Percentiles rank a stretch among this genome's conserved stretches.
phyloP scores from a whole-genome alignment of 2,329 filamentous ascomycete genomes.

The Xylaria digitata region DNA sequence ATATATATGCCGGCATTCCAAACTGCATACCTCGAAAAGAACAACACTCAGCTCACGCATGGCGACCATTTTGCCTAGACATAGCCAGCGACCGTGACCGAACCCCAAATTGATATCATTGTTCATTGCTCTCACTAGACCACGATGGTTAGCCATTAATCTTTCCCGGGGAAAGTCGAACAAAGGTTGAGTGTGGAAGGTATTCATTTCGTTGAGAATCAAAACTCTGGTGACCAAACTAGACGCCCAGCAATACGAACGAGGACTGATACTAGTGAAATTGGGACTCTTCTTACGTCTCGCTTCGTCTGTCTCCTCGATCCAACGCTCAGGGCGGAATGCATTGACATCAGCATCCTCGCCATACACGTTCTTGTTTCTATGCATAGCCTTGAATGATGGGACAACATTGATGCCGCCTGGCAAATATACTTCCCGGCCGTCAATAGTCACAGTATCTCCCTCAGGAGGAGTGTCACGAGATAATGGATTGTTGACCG shows the following conservation, averaged over 20 bases:
- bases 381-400: conserved; percentile 31
- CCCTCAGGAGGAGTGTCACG: conserved; percentile 36
- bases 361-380: conserved; percentile 27
- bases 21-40: conserved; percentile 37
- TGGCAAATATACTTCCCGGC: conserved; percentile 26
- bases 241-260: too few relatives aligned
- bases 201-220: too few relatives aligned
- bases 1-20: neutral
- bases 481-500: conserved; percentile 41
- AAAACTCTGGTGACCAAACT: too few relatives aligned
- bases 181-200: neutral
- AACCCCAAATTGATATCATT: conserved; percentile 27
- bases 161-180: too few relatives aligned
- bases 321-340: conserved; percentile 41
- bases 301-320: conserved; percentile 31
- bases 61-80: conserved; percentile 35
- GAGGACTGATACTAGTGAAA: neutral
- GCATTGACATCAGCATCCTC: conserved; percentile 32
- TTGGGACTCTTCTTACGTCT: neutral
- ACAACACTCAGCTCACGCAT: conserved; percentile 28
- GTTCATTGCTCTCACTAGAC: conserved; percentile 34
- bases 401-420: conserved; percentile 29
- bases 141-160: conserved; percentile 4
- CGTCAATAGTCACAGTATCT: conserved; percentile 28
- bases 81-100: conserved; percentile 34